Percentiles rank a stretch among this genome's conserved stretches.
Evolutionary conservation across 768 basidiomycete genomes (phyloP).

Genomic region (Phlebiopsis flavidoalba): DNA sequence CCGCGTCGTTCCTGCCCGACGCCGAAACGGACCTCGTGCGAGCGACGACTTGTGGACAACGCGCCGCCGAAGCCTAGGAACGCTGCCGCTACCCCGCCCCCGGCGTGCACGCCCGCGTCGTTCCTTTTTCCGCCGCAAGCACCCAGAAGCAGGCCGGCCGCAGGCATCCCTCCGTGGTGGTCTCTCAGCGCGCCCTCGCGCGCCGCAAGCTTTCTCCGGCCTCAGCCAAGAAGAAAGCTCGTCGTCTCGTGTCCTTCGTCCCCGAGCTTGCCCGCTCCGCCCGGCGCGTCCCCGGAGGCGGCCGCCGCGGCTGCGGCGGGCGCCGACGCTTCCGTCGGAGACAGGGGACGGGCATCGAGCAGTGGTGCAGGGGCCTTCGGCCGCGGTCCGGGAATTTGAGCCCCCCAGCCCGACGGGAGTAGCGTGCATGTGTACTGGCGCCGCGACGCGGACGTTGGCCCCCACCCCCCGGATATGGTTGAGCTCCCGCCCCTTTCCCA

Average conservation of each 20-base stretch:
- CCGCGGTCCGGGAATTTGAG: slow-evolving; percentile 18
- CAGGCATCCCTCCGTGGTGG: too few species aligned
- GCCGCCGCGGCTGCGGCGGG: slow-evolving; percentile 9
- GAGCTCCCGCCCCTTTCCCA: too few species aligned
- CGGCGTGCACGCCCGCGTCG: slow-evolving; percentile 19
- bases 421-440: slow-evolving; percentile 24
- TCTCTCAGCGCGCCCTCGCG: slow-evolving; percentile 5
- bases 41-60: neutral
- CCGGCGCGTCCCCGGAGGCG: neutral
- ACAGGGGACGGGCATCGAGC: slow-evolving; percentile 16
- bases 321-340: slow-evolving; percentile 11
- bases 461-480: too few species aligned
- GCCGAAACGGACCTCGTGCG: neutral
- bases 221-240: slow-evolving; percentile 22
- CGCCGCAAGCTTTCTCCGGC: slow-evolving; percentile 7
- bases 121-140: slow-evolving; percentile 18
- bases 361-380: slow-evolving; percentile 25
- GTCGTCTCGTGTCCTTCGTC: slow-evolving; percentile 15
- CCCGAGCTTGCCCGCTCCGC: neutral
- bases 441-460: too few species aligned
- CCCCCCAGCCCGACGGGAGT: slow-evolving; percentile 20
- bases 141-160: neutral
- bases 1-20: slow-evolving; percentile 13
- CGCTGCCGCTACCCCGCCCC: slow-evolving; percentile 22
- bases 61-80: slow-evolving; percentile 19